Base-by-base conservation (phyloP, 1,284 basidiomycete genomes). In the Salmacisia buchloeana region DNA sequence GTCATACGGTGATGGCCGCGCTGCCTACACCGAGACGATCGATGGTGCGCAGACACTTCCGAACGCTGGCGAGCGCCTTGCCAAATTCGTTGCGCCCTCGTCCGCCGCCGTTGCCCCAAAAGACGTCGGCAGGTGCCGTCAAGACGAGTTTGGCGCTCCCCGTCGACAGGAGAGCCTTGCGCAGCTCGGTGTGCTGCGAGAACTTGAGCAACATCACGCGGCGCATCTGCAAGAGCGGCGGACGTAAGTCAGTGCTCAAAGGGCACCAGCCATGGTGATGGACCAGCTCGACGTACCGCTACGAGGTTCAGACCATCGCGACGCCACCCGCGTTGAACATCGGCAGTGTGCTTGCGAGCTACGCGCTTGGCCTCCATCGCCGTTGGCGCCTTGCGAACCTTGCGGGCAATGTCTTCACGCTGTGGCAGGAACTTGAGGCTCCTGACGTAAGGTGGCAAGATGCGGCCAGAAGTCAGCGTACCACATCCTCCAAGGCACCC, bases 251-350 rank as follows among this genome's bases (percentile, higher is more conserved):
- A 34, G 29, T 29, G 35, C n/a, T 27, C 18, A 23, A 15, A 36
- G 3, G 31, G 15, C 6, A 15, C 39, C 15, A 41, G 15, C 39
- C 15, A 15, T 41, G 18, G n/a, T 41, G 18, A n/a, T 41, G 15
- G 39, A 41, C n/a, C 39, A 41, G n/a, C n/a, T 41, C 6, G 21
- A 31, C 72, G 65, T 72, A 75, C 73, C 43, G 68, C 63, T 1
- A 59, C 33, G 13, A 76, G 68, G 58, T 76, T 76, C 57, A 71
- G 25, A 0, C 71, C 69, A 12, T 70, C 64, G 23, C 41, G 31
- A 41, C 73, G 68, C 73, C 74, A 76, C 15, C 73, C 74, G 2
- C 65, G 38, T 3, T 62, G 61, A 23, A 72, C 68, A n/a, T 67
- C 58, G 3, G 41, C 12, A 5, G 67, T 62, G 38, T 72, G 54